phyloP scores from a whole-genome alignment of 2,329 filamentous ascomycete genomes.

The Phaeosphaeria sp. region DNA sequence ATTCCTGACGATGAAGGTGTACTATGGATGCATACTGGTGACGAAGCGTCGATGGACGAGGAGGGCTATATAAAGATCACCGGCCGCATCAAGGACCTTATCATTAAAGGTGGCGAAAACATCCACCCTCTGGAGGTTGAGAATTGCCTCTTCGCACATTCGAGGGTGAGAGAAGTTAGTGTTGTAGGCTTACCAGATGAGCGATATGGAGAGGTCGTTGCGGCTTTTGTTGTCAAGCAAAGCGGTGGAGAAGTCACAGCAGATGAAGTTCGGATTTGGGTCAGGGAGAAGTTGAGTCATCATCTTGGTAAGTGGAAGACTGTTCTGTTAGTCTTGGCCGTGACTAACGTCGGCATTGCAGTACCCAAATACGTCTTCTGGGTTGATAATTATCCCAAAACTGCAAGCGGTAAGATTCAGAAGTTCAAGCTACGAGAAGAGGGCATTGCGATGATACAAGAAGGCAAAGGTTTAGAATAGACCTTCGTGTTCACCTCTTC shows the following conservation, averaged over 20 bases:
- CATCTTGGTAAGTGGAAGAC: slow-evolving; percentile 63
- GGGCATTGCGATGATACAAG: slow-evolving; percentile 51
- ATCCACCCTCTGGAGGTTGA: slow-evolving; percentile 94
- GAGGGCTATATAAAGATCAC: slow-evolving; percentile 89
- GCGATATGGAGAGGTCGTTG: slow-evolving; percentile 84
- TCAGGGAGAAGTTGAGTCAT: slow-evolving; percentile 72
- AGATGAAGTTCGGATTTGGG: slow-evolving; percentile 73
- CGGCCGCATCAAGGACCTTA: slow-evolving; percentile 91
- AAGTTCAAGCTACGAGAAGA: slow-evolving; percentile 84
- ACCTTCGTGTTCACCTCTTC: neutral
- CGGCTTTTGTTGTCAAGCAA: slow-evolving; percentile 74
- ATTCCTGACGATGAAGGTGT: slow-evolving; percentile 62
- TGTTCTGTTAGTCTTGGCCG: neutral
- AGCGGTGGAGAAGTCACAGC: slow-evolving; percentile 54
- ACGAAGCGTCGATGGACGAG: slow-evolving; percentile 84
- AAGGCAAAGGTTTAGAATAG: slow-evolving; percentile 28
- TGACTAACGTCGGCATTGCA: slow-evolving; percentile 24
- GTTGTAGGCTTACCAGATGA: slow-evolving; percentile 86
- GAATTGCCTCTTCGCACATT: slow-evolving; percentile 79
- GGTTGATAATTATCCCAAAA: slow-evolving; percentile 86
- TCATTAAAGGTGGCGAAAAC: slow-evolving; percentile 94
- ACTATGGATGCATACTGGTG: slow-evolving; percentile 89
- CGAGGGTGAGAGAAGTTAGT: slow-evolving; percentile 74
- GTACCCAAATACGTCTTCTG: slow-evolving; percentile 92
- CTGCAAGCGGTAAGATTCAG: slow-evolving; percentile 94